phyloP scores from a whole-genome alignment of 2,329 filamentous ascomycete genomes.

The Amauroascus verrucosus region DNA sequence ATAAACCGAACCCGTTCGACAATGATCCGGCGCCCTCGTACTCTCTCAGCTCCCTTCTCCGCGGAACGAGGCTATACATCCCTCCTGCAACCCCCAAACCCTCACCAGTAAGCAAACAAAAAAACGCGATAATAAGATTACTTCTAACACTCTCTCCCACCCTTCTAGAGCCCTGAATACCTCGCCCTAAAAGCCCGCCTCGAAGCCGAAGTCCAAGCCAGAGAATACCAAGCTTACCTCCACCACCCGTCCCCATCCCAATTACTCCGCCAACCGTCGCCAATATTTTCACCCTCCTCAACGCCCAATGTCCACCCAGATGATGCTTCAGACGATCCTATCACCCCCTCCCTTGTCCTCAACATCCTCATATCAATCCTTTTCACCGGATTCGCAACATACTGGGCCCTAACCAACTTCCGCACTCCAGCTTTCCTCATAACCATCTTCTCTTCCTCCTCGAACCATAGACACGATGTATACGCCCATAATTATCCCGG shows the following conservation, averaged over 20 bases:
- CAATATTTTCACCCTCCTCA: conserved; percentile 46
- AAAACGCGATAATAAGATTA: too few relatives aligned
- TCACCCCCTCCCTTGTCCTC: conserved; percentile 55
- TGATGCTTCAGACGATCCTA: conserved; percentile 36
- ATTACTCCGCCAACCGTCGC: conserved; percentile 24
- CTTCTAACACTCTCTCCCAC: background rate
- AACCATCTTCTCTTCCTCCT: conserved; percentile 15
- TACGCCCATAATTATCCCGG: conserved; percentile 12
- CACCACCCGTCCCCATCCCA: conserved; percentile 45
- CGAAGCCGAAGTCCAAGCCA: conserved; percentile 69
- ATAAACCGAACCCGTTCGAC: background rate
- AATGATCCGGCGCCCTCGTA: conserved; percentile 26
- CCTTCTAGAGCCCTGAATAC: conserved; percentile 61
- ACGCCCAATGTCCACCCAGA: conserved; percentile 32
- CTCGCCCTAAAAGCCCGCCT: conserved; percentile 78
- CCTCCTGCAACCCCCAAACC: conserved; percentile 72
- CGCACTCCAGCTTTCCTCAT: conserved; percentile 25
- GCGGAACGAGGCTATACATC: conserved; percentile 60
- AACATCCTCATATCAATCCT: conserved; percentile 84
- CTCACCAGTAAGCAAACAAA: conserved; percentile 51
- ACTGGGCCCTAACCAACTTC: conserved; percentile 34
- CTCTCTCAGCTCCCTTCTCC: conserved; percentile 60
- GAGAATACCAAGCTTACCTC: conserved; percentile 71
- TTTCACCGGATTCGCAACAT: conserved; percentile 46
- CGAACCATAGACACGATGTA: conserved; percentile 6